A percentile compares a stretch with the other conserved stretches of the same genome.
These are phyloP conservation scores for Mallotus japonicus DNA, from an alignment of 441 rosid genomes.

Conservation along the genomic window DNA sequence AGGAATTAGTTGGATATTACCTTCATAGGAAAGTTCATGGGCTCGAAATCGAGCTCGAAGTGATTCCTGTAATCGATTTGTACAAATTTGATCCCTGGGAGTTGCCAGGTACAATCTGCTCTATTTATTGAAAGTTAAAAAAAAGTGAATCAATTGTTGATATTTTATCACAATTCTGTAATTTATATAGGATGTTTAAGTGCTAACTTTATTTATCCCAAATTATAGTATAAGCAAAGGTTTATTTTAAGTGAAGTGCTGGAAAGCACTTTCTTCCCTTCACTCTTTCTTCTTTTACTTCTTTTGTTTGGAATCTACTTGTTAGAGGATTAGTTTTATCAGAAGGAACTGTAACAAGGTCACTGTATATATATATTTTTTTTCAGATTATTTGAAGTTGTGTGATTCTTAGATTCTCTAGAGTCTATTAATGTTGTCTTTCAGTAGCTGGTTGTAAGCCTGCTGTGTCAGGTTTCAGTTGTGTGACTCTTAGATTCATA, in stretches of 20 bases:
- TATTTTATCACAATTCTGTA: neutral
- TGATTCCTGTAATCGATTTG: conserved; percentile 69
- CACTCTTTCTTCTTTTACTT: conserved; percentile 17
- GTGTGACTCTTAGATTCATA: no score
- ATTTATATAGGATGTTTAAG: neutral
- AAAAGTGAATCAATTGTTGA: no score
- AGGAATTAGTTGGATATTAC: conserved; percentile 68
- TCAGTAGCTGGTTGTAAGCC: no score
- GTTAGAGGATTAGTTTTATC: conserved; percentile 6
- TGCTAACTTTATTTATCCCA: neutral
- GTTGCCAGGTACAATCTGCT: conserved; percentile 55
- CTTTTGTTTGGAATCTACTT: conserved; percentile 2
- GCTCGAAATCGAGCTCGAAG: conserved; percentile 77
- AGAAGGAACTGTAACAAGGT: conserved; percentile 9
- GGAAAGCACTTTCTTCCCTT: conserved; percentile 31
- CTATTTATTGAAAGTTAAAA: no score
- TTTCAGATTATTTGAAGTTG: neutral
- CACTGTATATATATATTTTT: neutral
- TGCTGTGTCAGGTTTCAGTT: no score
- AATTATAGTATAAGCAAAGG: conserved; percentile 18
- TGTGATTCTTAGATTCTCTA: no score
- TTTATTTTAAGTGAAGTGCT: neutral
- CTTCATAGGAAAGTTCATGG: conserved; percentile 59
- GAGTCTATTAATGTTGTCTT: no score
- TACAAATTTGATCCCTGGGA: conserved; percentile 97